A percentile compares a stretch with the other conserved stretches of the same genome.
phyloP scores from a whole-genome alignment of 1,284 basidiomycete genomes.

The Mycena sp. region DNA sequence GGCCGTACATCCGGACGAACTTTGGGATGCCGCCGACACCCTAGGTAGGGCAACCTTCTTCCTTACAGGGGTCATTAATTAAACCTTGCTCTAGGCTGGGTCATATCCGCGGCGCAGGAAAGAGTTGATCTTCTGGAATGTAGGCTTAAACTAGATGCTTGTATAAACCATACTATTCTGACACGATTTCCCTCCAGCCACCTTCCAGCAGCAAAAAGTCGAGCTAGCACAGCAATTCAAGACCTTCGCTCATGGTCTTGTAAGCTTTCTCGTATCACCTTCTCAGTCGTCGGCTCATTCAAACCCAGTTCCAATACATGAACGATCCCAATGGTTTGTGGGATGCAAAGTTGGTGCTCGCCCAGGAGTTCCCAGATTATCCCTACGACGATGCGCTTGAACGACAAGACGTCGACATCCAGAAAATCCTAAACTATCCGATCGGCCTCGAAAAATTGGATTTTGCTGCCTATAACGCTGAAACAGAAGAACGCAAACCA shows the following conservation, averaged over 20 bases:
- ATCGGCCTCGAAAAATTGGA: conserved; percentile 32
- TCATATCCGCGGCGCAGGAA: conserved; percentile 17
- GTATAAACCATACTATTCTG: conserved; percentile 21
- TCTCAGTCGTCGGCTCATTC: background rate
- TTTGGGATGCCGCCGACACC: no score
- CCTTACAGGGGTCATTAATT: no score
- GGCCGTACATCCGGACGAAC: conserved; percentile 25
- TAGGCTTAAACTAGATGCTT: background rate
- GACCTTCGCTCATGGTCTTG: conserved; percentile 39
- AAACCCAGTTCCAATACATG: conserved; percentile 26
- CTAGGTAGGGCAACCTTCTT: no score
- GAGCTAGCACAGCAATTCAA: conserved; percentile 39
- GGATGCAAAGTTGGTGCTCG: conserved; percentile 29
- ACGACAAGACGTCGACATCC: conserved; percentile 27
- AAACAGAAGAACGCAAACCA: background rate
- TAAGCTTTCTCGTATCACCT: conserved; percentile 23
- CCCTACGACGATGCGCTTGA: conserved; percentile 31
- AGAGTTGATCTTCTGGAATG: conserved; percentile 19
- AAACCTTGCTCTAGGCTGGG: conserved; percentile 21
- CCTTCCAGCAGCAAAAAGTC: conserved; percentile 42
- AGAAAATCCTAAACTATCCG: conserved; percentile 35
- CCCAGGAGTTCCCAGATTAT: conserved; percentile 29
- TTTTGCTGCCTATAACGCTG: conserved; percentile 30
- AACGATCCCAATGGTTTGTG: conserved; percentile 24
- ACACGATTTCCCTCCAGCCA: conserved; percentile 34